Conservation (phyloP, 192 early-diverging fungal genomes). For the Rhizophagus prolifer region DNA sequence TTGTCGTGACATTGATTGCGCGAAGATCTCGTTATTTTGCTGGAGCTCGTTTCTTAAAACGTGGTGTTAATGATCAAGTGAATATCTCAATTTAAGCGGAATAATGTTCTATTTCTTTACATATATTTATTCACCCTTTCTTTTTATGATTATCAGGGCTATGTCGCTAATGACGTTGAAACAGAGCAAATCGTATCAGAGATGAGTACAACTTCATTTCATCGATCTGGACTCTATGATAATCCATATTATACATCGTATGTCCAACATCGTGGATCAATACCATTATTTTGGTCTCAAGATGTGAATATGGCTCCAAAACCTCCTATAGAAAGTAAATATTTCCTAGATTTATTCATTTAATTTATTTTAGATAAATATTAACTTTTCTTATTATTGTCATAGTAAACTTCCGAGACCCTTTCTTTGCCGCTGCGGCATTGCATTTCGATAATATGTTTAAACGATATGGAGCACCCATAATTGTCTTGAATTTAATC, state of each 20-base stretch:
- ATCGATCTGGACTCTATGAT: constrained; percentile 53
- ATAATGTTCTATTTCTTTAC: neutral
- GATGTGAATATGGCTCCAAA: constrained; percentile 91
- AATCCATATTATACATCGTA: constrained; percentile 87
- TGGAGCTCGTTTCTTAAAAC: constrained; percentile 92
- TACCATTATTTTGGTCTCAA: constrained; percentile 95
- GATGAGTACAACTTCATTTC: constrained; percentile 86
- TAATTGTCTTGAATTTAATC: constrained; percentile 93
- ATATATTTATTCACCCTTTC: neutral
- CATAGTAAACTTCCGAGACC: constrained; percentile 82
- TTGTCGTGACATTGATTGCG: constrained; percentile 92
- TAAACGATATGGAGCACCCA: constrained; percentile 83
- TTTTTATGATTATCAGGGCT: constrained; percentile 58
- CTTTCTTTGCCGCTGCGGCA: constrained; percentile 89
- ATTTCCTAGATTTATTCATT: neutral
- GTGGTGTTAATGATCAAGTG: constrained; percentile 89
- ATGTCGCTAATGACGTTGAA: constrained; percentile 98
- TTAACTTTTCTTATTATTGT: constrained; percentile 11
- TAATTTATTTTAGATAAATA: neutral
- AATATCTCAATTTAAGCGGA: constrained; percentile 14
- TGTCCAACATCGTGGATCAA: constrained; percentile 96
- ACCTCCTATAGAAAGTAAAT: constrained; percentile 76
- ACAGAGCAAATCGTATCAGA: constrained; percentile 97
- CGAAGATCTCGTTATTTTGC: constrained; percentile 92
- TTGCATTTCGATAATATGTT: constrained; percentile 94